Evolutionary conservation across 345 rosid genomes (phyloP), one percentile per base, ranked within the genome.

Genomic region (Rhodamnia rubescens): DNA sequence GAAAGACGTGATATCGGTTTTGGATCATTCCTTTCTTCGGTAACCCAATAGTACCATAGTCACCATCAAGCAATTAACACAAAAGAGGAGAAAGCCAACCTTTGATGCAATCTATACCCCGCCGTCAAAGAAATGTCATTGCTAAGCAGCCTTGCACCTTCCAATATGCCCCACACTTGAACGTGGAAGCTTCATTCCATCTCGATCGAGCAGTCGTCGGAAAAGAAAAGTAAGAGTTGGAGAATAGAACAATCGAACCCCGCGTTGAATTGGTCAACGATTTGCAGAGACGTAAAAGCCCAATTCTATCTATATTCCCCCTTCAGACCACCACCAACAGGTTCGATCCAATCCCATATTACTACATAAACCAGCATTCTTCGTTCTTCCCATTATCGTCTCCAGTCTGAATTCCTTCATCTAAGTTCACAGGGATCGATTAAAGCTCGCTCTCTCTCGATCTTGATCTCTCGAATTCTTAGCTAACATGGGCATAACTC

Each of bases 401-500:
- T 69, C 47, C 47, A 18, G 0, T 4, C 78, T 40, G 78, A 32
- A 64, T 8, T 64, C 78, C 44, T 69, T 1, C 80, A 18, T 24
- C 80, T 18, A 18, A 69, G 80, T 69, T 69, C 26, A 21, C 26
- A 36, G 20, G 80, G 80, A 69, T 69, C 80, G 1, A 9, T 4
- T 32, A 44, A 69, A 69, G 47, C 42, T 36, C 52, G 7, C 40
- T 13, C 40, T 69, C 78, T 36, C 44, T 47, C 29, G 13, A 11
- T 61, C 75, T 32, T 27, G 20, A 64, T n/a, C 24, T n/a, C 55
- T 50, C 13, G 40, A 50, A 57, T 26, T 57, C n/a, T 83, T 27
- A 11, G 22, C 53, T 36, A 24, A 15, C 47, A 88, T 89, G 92
- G 90, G 82, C 16, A 82, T 87, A 5, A 85, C 85, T 36, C 87